Evolutionary conservation across 2,329 filamentous ascomycete genomes (phyloP), one percentile per base, ranked within the genome.

Genomic region (Stromatinia cepivora): DNA sequence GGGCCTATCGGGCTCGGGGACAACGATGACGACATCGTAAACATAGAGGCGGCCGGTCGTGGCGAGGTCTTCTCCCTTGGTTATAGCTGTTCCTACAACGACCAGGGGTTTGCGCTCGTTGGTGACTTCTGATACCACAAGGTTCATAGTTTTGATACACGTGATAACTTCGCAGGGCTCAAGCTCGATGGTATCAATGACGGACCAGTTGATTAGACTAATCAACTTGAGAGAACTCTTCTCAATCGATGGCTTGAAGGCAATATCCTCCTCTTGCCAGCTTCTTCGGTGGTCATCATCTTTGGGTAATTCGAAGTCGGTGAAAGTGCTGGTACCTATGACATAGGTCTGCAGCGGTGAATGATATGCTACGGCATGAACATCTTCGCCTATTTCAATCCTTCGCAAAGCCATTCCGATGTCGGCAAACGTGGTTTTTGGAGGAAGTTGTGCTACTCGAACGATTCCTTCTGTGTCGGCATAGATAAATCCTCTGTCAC

Each of bases 51-150:
- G 87, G 3, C 95, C 95, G 58, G 92, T 88, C 0, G 93, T 90
- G 0, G 94, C 90, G 69, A 97, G 87, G 76, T 98, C 95, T 80
- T 99, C 95, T 53, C 95, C 95, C 71, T 90, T 90, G n/a, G 90
- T 86, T 36, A 95, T 86, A 1, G 93, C 90, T 0, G 94, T 97
- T 20, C 94, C 95, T 1, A 97, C 90, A 0, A 90, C 88, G 64
- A 99, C 86, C 59, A 98, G 85, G 76, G 92, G 90, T 75, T 89
- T 91, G 22, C 93, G 89, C 78, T 97, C 92, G 77, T 95, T 92
- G 0, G 93, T 97, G 46, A 90, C 88, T 80, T 99, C 95, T 0
- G 94, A 97, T 10, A 97, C 85, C 79, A 98, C 95, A 20, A 99
- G 86, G 67, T 91, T 90, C 52, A 98, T 85, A 6, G 91, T 90